Evolutionary conservation across 2,329 filamentous ascomycete species (phyloP), one percentile per base, ranked within the genome.

Genomic region (Aspergillus fumigatiaffinis): DNA sequence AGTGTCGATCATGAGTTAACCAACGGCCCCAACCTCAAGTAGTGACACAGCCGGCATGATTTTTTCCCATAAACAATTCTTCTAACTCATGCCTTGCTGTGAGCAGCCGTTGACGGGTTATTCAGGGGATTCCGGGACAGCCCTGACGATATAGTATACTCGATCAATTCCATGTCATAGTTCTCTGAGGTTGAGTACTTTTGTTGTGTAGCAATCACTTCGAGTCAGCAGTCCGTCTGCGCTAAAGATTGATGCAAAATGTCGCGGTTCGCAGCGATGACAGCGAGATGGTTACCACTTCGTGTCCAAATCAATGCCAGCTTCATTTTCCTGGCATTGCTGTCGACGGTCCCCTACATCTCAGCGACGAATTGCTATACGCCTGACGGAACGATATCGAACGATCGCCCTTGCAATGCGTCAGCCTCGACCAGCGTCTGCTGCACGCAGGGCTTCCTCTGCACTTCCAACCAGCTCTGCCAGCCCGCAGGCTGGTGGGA

Each of bases 361-460:
- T 41, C 46, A 25, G 53, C 46, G 12, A 51, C 49, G 12, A 38
- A 48, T 20, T 56, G 54, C 54, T 56, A 56, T 23, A 52, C 42
- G 12, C 54, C 54, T 17, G 42, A 56, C 35, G 50, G 54, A 21
- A 49, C 26, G 9, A 23, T 52, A n/a, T 38, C 49, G 32, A 48
- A 51, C 21, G 54, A 56, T 32, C 46, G 35, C 6, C 54, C 54
- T 23, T 56, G 54, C 48, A 56, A 52, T 9, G 49, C 28, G 2
- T 47, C 42, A 4, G 54, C 41, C 6, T n/a, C 49, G 7, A 42
- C 54, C 10, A 56, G 54, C 20, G 54, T 56, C 25, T 56, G 50
- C 49, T 56, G 54, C 21, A 52, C 50, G 3, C 50, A 56, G 26
- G 54, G 50, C 14, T 56, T 56, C 50, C 46, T 52, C 10, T 56